Evolutionary conservation across 805 yeast genomes (phyloP).

Genomic region (Nakazawaea ishiwadae): DNA sequence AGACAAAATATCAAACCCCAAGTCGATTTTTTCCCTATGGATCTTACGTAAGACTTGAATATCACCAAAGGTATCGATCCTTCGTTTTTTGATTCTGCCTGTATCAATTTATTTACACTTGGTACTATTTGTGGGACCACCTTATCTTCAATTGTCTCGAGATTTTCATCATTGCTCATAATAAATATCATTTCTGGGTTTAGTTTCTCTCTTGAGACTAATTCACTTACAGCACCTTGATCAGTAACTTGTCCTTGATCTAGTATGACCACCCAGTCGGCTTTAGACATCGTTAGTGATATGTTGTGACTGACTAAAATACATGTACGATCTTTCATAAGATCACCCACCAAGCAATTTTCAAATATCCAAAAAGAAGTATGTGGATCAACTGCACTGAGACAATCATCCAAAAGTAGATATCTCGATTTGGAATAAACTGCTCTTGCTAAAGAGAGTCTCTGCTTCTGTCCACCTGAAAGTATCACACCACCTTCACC

Average conservation of each 20-base stretch:
- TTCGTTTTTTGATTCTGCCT: slow-evolving; percentile 79
- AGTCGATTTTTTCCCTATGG: slow-evolving; percentile 61
- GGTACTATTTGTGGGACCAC: slow-evolving; percentile 56
- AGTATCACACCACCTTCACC: slow-evolving; percentile 96
- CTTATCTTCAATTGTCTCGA: slow-evolving; percentile 24
- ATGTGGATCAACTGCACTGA: slow-evolving; percentile 96
- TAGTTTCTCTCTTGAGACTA: slow-evolving; percentile 50
- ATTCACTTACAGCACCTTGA: slow-evolving; percentile 71
- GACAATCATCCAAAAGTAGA: slow-evolving; percentile 85
- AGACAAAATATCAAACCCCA: slow-evolving; percentile 44
- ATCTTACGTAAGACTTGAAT: slow-evolving; percentile 59
- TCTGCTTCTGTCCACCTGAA: slow-evolving; percentile 97
- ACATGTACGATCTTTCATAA: slow-evolving; percentile 83
- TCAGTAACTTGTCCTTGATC: slow-evolving; percentile 75
- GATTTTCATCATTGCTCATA: too few species aligned
- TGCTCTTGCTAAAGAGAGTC: slow-evolving; percentile 93
- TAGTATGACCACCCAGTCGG: slow-evolving; percentile 74
- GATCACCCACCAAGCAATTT: slow-evolving; percentile 81
- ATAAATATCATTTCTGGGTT: neutral
- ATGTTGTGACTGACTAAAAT: slow-evolving; percentile 91
- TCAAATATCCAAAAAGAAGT: slow-evolving; percentile 93
- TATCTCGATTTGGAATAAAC: slow-evolving; percentile 80
- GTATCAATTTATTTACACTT: slow-evolving; percentile 52
- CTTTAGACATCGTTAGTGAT: slow-evolving; percentile 78
- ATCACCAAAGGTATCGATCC: slow-evolving; percentile 82